Evolutionary conservation across 2,329 filamentous ascomycete genomes (phyloP).

Genomic region (Penicillium decumbens): DNA sequence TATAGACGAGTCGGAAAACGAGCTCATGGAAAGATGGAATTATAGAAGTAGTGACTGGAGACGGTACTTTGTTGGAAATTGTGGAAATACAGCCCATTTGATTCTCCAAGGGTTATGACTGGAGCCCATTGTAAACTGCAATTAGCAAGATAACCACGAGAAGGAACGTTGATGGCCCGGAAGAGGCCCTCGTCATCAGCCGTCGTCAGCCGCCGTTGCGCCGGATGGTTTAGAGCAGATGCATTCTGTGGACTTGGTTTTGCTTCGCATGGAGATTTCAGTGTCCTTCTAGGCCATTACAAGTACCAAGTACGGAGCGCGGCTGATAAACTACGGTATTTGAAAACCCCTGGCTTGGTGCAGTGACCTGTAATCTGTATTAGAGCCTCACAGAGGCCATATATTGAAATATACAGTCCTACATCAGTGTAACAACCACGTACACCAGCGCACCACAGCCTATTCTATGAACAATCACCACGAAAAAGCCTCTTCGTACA

Average conservation of each 20-base stretch:
- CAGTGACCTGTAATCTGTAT: neutral
- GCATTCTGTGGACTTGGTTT: too few relatives aligned
- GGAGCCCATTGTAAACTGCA: neutral
- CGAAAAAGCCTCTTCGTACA: constrained; percentile 37
- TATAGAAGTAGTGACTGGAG: neutral
- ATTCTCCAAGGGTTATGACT: neutral
- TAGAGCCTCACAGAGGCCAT: constrained; percentile 2
- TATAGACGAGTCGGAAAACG: neutral
- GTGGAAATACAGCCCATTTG: neutral
- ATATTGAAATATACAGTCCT: neutral
- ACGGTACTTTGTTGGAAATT: neutral
- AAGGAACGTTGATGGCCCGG: too few relatives aligned
- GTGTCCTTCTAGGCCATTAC: too few relatives aligned
- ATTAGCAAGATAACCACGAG: neutral
- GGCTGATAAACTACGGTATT: too few relatives aligned
- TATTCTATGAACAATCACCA: constrained; percentile 26
- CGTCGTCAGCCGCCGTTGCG: too few relatives aligned
- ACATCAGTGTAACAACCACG: neutral
- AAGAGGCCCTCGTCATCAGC: too few relatives aligned
- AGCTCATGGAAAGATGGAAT: neutral
- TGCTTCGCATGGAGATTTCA: too few relatives aligned
- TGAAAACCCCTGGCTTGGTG: too few relatives aligned
- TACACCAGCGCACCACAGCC: neutral
- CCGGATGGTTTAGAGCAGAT: too few relatives aligned
- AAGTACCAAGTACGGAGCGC: too few relatives aligned